Evolutionary conservation across 352 stramenopile species (phyloP).

Genomic region (Globisporangium sylvaticum): DNA sequence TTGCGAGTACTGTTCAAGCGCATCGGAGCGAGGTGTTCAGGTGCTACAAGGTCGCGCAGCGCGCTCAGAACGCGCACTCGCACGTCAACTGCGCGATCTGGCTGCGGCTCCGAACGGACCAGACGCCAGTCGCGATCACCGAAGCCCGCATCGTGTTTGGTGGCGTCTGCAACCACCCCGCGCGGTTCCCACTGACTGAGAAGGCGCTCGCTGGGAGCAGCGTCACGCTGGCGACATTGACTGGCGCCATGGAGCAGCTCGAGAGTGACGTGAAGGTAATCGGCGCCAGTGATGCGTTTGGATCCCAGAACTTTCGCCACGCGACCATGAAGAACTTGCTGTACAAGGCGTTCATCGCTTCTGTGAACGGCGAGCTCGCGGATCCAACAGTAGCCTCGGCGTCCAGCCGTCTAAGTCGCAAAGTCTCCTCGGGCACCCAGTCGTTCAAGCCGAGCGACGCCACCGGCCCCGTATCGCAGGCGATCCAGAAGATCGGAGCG

Average conservation of each 20-base stretch:
- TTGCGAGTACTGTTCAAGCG: not conserved
- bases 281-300: slow-evolving; percentile 27
- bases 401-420: slow-evolving; percentile 25
- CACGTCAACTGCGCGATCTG: slow-evolving; percentile 51
- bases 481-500: slow-evolving; percentile 49
- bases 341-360: slow-evolving; percentile 92
- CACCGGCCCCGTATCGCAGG: slow-evolving; percentile 35
- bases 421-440: slow-evolving; percentile 40
- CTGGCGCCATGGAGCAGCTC: slow-evolving; percentile 74
- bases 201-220: slow-evolving; percentile 69
- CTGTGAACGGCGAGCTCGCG: slow-evolving; percentile 16
- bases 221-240: slow-evolving; percentile 75
- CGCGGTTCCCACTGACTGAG: slow-evolving; percentile 39
- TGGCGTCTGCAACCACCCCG: slow-evolving; percentile 71
- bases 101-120: slow-evolving; percentile 27
- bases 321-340: slow-evolving; percentile 75
- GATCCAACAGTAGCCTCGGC: slow-evolving; percentile 18
- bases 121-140: slow-evolving; percentile 59
- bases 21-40: slow-evolving; percentile 13
- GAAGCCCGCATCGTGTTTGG: slow-evolving; percentile 55
- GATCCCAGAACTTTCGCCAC: slow-evolving; percentile 18
- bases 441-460: slow-evolving; percentile 49
- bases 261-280: slow-evolving; percentile 79
- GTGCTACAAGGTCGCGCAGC: slow-evolving; percentile 52
- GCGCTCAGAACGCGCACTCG: slow-evolving; percentile 50